A percentile compares a stretch with the other conserved stretches of the same genome.
phyloP scores from a whole-genome alignment of 2,329 filamentous ascomycete genomes.

The Iodosphaeria phyllophila region DNA sequence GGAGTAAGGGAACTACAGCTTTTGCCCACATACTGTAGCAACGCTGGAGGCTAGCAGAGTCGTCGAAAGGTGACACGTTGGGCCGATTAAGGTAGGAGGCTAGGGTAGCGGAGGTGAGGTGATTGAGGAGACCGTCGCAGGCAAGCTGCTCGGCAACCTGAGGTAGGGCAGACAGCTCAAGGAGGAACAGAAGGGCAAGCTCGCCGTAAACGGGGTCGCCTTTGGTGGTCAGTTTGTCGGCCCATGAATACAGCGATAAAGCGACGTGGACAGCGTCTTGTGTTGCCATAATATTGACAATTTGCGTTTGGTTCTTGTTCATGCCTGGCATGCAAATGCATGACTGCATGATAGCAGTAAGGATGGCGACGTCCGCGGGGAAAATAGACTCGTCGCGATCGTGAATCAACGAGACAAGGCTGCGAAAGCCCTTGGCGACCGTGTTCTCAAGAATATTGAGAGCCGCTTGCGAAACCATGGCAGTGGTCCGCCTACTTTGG shows the following conservation, averaged over 20 bases:
- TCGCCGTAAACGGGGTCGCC: conserved; percentile 86
- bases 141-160: conserved; percentile 77
- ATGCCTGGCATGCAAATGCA: conserved; percentile 64
- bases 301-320: conserved; percentile 49
- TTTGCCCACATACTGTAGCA: conserved; percentile 83
- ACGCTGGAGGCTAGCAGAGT: conserved; percentile 45
- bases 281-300: conserved; percentile 49
- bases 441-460: conserved; percentile 66
- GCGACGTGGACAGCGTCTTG: conserved; percentile 66
- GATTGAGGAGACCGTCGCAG: conserved; percentile 64
- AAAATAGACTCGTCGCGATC: conserved; percentile 45
- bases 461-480: conserved; percentile 38
- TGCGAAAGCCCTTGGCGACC: conserved; percentile 66
- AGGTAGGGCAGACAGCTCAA: conserved; percentile 70
- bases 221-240: conserved; percentile 59
- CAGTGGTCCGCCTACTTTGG: no score
- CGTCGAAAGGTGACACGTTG: conserved; percentile 61
- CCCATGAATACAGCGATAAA: conserved; percentile 81
- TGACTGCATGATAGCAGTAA: conserved; percentile 77
- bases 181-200: conserved; percentile 71
- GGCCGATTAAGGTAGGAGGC: conserved; percentile 56
- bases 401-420: conserved; percentile 66
- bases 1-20: conserved; percentile 68
- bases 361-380: conserved; percentile 67
- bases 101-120: conserved; percentile 62